phyloP scores from a whole-genome alignment of 495 filamentous ascomycete species.

The Aspergillus funiculosus region DNA sequence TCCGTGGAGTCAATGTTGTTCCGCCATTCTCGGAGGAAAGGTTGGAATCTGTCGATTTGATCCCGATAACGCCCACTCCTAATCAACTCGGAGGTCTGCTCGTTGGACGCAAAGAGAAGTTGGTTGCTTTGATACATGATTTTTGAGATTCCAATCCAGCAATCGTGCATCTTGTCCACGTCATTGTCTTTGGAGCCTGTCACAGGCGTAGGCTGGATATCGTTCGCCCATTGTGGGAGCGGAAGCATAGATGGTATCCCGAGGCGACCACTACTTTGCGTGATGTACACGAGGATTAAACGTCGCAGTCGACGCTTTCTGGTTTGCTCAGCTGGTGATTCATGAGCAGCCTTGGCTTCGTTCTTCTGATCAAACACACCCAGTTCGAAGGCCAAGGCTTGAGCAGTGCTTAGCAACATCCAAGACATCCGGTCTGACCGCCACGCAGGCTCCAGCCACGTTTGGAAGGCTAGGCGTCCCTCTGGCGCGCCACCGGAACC shows the following conservation, averaged over 20 bases:
- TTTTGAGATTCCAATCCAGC: conserved; percentile 85
- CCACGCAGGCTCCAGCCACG: conserved; percentile 96
- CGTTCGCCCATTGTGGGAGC: conserved; percentile 48
- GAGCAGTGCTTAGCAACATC: conserved; percentile 91
- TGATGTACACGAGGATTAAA: conserved; percentile 81
- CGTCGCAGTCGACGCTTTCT: conserved; percentile 78
- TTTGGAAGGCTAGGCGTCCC: conserved; percentile 65
- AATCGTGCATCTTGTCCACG: conserved; percentile 65
- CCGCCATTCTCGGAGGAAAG: conserved; percentile 68
- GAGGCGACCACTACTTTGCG: conserved; percentile 83
- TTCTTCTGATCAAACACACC: conserved; percentile 88
- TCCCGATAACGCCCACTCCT: conserved; percentile 74
- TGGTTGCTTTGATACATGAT: conserved; percentile 86
- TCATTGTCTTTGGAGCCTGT: conserved; percentile 27
- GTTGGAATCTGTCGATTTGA: conserved; percentile 73
- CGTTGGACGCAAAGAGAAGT: conserved; percentile 72
- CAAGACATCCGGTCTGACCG: conserved; percentile 95
- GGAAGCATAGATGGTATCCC: conserved; percentile 94
- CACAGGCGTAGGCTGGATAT: conserved; percentile 33
- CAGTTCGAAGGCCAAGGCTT: conserved; percentile 85
- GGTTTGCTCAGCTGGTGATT: conserved; percentile 57
- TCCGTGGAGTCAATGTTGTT: conserved; percentile 64
- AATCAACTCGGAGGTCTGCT: conserved; percentile 80
- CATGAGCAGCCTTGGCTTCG: conserved; percentile 42
- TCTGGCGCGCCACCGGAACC: conserved; percentile 48